Base-by-base conservation (phyloP, 306 rosid species). In the Nissolia schottii region DNA sequence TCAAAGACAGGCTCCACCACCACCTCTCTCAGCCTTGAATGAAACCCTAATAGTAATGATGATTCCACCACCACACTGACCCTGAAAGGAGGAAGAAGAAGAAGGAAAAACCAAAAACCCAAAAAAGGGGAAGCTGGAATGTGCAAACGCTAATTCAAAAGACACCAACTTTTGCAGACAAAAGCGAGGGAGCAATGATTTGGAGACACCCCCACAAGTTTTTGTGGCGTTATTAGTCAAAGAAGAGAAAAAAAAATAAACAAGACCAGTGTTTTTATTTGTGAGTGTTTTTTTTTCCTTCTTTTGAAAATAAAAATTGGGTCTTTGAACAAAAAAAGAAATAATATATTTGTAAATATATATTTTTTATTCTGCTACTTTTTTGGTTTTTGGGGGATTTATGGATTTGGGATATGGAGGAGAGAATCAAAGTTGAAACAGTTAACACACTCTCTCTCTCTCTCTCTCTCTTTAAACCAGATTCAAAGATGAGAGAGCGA, bases 171-270 rank as follows among this genome's bases (percentile, higher is more conserved):
- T 86, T 91, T 79, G 53, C 84, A 86, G 95, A 91, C 92, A 91
- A 94, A 91, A 87, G 97, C 62, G 74, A 85, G 53, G 77, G 40
- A 79, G 87, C 84, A 86, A 91, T 91, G 96, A 91, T 91, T 88
- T 83, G 75, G 22, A 77, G 85, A 56, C 82, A 81, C 88, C 80
- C 80, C 86, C 96, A 86, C 96, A 89, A 82, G 23, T 22, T 85
- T 87, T 85, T 87, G 83, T 80, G 92, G 86, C 81, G 73, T 80
- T n/a, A n/a, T n/a, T n/a, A 76, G 91, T 87, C 85, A 82, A 79
- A 85, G 83, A 67, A 73, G n/a, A n/a, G n/a, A n/a, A n/a, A n/a
- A n/a, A n/a, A n/a, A n/a, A n/a, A n/a, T n/a, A 73, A 63, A 48
- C 38, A 60, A 50, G 22, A 59, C 76, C 46, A 79, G 23, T 64